phyloP scores from a whole-genome alignment of 371 early-diverging fungal genomes.

The Mucor sp. region DNA sequence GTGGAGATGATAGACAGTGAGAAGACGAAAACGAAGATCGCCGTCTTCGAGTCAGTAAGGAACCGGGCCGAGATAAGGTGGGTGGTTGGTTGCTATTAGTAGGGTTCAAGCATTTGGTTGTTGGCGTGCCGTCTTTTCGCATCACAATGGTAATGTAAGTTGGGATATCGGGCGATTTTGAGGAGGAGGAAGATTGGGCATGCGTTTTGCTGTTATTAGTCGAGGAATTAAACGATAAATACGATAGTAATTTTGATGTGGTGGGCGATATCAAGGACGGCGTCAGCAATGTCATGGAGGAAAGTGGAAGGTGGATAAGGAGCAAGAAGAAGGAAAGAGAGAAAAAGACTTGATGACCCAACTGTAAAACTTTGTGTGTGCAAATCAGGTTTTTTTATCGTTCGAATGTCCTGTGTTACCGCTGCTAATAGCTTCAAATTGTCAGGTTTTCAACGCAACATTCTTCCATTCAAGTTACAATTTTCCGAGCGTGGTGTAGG shows the following conservation, averaged over 20 bases:
- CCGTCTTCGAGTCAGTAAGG: constrained; percentile 10
- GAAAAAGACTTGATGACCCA: background rate
- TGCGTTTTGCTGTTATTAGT: constrained; percentile 10
- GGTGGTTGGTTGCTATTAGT: background rate
- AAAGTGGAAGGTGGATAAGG: background rate
- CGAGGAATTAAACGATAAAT: constrained; percentile 11
- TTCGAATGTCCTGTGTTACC: background rate
- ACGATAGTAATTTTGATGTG: constrained; percentile 24
- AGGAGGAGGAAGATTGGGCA: background rate
- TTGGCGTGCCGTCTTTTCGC: constrained; percentile 29
- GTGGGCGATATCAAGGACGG: constrained; percentile 24
- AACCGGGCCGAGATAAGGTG: background rate
- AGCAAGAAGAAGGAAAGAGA: background rate
- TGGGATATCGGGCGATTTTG: constrained; percentile 12
- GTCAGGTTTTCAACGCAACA: background rate
- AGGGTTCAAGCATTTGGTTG: constrained; percentile 20
- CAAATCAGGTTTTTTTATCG: constrained; percentile 7
- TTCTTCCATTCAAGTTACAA: background rate
- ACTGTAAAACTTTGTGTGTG: background rate
- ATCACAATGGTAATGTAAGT: constrained; percentile 25
- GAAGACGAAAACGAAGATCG: constrained; percentile 13
- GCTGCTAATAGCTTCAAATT: background rate
- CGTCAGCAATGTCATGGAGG: constrained; percentile 16
- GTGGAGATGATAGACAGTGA: constrained; percentile 11
- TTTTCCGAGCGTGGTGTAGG: background rate